Evolutionary conservation across 2,329 filamentous ascomycete species (phyloP), one percentile per base, ranked within the genome.

Genomic region (Dactylonectria macrodidyma): DNA sequence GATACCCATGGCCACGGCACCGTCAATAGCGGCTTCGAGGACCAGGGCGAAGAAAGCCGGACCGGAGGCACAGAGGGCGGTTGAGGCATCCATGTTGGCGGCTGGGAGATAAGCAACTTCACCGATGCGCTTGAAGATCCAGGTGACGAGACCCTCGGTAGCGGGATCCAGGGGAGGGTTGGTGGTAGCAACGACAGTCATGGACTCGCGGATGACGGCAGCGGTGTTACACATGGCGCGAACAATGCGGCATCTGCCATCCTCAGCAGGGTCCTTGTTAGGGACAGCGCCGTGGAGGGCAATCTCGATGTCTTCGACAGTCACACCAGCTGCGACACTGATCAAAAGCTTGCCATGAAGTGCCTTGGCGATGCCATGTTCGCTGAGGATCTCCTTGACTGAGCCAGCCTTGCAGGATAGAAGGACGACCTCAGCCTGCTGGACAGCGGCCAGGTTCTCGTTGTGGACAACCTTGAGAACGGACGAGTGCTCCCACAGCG

Each of bases 191-290:
- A 97, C 92, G 61, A 96, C 90, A 4, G 92, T 95, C 93, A 96
- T 96, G 73, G 89, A 91, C 81, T 97, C 91, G 54, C 93, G 84
- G 65, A 97, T 92, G 56, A 93, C 87, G 30, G 91, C 91, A 11
- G 94, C 93, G 0, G 93, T 95, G 83, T 97, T 97, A 73, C 94
- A 94, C 89, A 97, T 94, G 62, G 92, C 93, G 36, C 94, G 87
- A 5, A 97, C 91, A 51, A 96, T 86, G 48, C 88, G 85, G 80
- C 89, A 92, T 46, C 84, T 82, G 33, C 85, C 84, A 62, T 84
- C 84, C 62, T 82, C 78, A 5, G 82, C 81, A 16, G 83, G 79
- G 72, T 83, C 81, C 68, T 85, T 81, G n/a, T 81, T 80, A 44
- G 86, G 84, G 22, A 86, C 81, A 10, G 84, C 82, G 30, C 87